Evolutionary conservation across 2,329 filamentous ascomycete genomes (phyloP), one percentile per base, ranked within the genome.

Genomic region (Aschersonia sp.): DNA sequence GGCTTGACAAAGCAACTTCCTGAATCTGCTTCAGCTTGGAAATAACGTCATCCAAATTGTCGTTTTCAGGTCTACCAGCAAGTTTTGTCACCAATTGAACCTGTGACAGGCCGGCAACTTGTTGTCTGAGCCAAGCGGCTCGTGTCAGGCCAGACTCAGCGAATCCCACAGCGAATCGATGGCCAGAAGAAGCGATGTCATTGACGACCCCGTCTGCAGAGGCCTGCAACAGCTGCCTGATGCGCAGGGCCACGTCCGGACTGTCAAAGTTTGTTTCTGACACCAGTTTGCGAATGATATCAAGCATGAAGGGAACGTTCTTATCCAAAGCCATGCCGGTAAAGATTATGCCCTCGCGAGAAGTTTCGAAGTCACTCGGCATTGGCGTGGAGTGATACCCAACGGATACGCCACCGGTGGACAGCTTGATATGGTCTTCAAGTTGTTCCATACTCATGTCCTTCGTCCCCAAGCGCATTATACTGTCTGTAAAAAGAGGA

Each of bases 351-450:
- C 92, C 92, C 65, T 98, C 92, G 20, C 77, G 80, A 6, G 82
- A 84, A 30, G 75, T 70, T 31, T 76, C 73, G 48, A 86, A 79
- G 54, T 91, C 78, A 1, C 74, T 75, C 0, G 91, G 87, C 2
- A 82, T 88, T 0, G 89, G 78, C 0, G 84, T 81, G n/a, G 84
- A 78, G 65, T 94, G 85, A 55, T 95, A 89, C 1, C 84, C 82
- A 12, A 94, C 81, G 3, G 82, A 85, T 40, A 98, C 78, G 7
- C 92, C 92, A 28, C 92, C 92, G 1, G 92, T 97, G 69, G 94
- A 94, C 31, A 97, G 75, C 64, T 97, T 97, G 63, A 98, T 96
- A 48, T 89, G 67, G 59, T 97, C 92, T 64, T 98, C 92, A 46
- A 97, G 77, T 63, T 96, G 82, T 63, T 96, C 92, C 84, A 95